These are phyloP conservation scores for Castanopsis chinensis DNA, from an alignment of 306 rosid genomes.

Conservation along the genomic window DNA sequence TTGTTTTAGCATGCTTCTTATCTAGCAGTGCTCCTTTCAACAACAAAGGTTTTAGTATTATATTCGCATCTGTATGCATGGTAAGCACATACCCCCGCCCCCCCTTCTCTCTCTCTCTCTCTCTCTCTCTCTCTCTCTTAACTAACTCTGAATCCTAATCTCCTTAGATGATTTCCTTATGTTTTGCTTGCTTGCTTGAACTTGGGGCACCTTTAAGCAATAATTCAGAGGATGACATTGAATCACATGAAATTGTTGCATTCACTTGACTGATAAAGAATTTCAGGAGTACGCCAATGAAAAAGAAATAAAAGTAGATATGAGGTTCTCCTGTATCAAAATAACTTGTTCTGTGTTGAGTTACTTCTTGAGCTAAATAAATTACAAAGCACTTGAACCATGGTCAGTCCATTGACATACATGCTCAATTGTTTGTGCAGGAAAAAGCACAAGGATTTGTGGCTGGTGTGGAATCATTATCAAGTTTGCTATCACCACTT, in stretches of 20 bases:
- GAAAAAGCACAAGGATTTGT: conserved; percentile 81
- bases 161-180: conserved; percentile 50
- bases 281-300: background rate
- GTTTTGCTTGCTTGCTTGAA: conserved; percentile 51
- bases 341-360: too few relatives aligned
- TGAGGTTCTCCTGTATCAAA: too few relatives aligned
- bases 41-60: conserved; percentile 81
- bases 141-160: conserved; percentile 18
- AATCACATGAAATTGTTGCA: too few relatives aligned
- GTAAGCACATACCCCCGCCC: conserved; percentile 29
- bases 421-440: conserved; percentile 18
- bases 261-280: background rate
- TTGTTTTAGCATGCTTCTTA: conserved; percentile 66
- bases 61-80: conserved; percentile 70
- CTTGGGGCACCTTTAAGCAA: conserved; percentile 11
- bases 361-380: too few relatives aligned
- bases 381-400: too few relatives aligned
- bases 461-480: conserved; percentile 73
- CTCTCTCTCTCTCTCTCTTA: background rate
- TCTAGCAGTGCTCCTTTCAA: conserved; percentile 72
- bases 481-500: conserved; percentile 68
- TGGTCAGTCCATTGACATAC: background rate
- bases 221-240: conserved; percentile 26
- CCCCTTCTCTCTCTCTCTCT: too few relatives aligned
- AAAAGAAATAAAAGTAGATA: too few relatives aligned